phyloP scores from a whole-genome alignment of 1,284 basidiomycete species.

The Austropuccinia psidii region DNA sequence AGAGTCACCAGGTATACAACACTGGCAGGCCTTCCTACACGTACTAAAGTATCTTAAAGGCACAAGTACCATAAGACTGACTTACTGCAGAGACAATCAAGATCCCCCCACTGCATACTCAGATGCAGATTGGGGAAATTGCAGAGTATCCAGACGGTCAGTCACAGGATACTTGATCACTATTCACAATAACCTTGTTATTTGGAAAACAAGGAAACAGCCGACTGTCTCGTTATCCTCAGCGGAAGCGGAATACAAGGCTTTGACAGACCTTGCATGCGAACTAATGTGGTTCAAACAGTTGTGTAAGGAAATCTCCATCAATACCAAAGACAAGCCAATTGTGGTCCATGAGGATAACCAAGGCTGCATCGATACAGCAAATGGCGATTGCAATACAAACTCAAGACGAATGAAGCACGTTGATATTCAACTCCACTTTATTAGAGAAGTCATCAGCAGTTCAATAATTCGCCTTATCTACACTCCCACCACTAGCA shows the following conservation, averaged over 20 bases:
- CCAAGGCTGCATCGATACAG: neutral
- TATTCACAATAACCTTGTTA: neutral
- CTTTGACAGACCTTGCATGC: neutral
- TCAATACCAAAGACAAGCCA: neutral
- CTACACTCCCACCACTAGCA: too few species aligned
- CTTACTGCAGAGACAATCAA: neutral
- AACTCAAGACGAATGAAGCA: neutral
- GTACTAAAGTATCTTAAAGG: neutral
- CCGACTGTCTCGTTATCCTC: neutral
- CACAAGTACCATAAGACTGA: neutral
- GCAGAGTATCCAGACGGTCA: neutral
- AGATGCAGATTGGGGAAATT: neutral
- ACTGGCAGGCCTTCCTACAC: neutral
- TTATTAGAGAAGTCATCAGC: too few species aligned
- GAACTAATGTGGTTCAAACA: neutral
- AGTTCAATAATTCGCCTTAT: too few species aligned
- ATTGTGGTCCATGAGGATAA: neutral
- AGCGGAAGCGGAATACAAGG: neutral
- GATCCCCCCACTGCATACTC: neutral
- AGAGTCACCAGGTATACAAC: neutral
- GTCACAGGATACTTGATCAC: neutral
- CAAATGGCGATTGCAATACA: neutral
- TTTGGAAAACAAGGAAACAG: slow-evolving; percentile 8
- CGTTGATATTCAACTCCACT: too few species aligned
- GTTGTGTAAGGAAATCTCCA: neutral